phyloP scores from a whole-genome alignment of 495 filamentous ascomycete species.

The Xylona heveae region DNA sequence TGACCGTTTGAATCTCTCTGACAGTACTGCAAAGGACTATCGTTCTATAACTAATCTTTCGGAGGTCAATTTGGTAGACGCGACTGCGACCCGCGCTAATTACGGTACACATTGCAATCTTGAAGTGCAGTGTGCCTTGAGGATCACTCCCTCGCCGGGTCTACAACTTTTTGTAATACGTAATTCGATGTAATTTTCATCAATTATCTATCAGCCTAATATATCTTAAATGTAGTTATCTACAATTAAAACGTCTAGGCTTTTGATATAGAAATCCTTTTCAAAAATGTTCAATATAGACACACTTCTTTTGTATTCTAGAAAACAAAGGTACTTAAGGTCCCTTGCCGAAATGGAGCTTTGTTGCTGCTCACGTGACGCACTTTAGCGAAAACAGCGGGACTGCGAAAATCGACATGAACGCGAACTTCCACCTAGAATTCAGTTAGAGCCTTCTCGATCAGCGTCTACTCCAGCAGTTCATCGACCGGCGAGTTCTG shows the following conservation, averaged over 20 bases:
- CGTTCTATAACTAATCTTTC: too few species aligned
- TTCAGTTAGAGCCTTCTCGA: neutral
- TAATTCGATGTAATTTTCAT: neutral
- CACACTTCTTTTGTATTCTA: neutral
- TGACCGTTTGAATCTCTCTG: too few species aligned
- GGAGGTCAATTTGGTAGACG: too few species aligned
- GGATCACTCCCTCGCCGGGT: too few species aligned
- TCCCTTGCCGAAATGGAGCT: neutral
- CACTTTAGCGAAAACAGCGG: neutral
- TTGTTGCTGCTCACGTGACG: neutral
- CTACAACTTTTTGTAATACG: neutral
- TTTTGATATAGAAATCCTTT: neutral
- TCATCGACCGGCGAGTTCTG: neutral
- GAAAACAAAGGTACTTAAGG: neutral
- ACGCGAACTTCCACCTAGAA: too few species aligned
- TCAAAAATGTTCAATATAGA: neutral
- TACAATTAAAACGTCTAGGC: neutral
- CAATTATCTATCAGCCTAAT: neutral
- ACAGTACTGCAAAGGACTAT: too few species aligned
- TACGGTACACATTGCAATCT: too few species aligned
- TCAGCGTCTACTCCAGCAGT: constrained; percentile 7
- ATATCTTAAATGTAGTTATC: neutral
- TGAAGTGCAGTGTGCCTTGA: too few species aligned
- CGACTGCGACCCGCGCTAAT: too few species aligned
- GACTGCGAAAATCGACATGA: constrained; percentile 4